Percentiles rank a stretch among this genome's conserved stretches.
These are phyloP conservation scores for Penicillium daleae DNA, from an alignment of 495 filamentous ascomycete species.

Conservation along the genomic window DNA sequence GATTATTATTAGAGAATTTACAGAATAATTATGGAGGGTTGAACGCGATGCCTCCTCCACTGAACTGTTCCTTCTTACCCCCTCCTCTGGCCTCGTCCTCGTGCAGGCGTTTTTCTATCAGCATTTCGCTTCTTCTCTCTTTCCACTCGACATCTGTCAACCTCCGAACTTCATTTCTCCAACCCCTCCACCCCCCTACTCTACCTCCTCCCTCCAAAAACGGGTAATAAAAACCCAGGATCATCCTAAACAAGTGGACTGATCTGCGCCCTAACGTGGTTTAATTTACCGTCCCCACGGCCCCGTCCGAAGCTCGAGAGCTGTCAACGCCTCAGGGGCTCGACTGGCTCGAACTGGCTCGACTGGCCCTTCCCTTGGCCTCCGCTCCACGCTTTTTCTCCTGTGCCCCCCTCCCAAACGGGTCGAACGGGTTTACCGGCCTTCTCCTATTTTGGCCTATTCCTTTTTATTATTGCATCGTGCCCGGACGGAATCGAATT, in stretches of 20 bases:
- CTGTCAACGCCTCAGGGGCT: constrained; percentile 53
- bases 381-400: constrained; percentile 28
- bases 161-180: too few species aligned
- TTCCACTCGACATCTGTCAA: too few species aligned
- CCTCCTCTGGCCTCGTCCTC: neutral
- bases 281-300: constrained; percentile 48
- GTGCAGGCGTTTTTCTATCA: constrained; percentile 1
- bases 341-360: constrained; percentile 6
- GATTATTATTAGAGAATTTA: neutral
- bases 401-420: neutral
- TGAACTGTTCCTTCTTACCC: neutral
- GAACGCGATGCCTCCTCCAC: constrained; percentile 1
- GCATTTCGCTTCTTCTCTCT: constrained; percentile 5
- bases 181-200: too few species aligned
- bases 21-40: neutral
- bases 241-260: constrained; percentile 24
- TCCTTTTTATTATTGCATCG: constrained; percentile 42
- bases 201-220: too few species aligned
- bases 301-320: constrained; percentile 41
- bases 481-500: too few species aligned
- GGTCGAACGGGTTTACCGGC: constrained; percentile 37
- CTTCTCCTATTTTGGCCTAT: constrained; percentile 46
- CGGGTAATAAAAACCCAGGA: neutral
- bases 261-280: constrained; percentile 37
- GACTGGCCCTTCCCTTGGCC: constrained; percentile 26